Evolutionary conservation across 1,139 yeast species (phyloP), one percentile per base, ranked within the genome.

Genomic region (Yamadazyma dendronema): DNA sequence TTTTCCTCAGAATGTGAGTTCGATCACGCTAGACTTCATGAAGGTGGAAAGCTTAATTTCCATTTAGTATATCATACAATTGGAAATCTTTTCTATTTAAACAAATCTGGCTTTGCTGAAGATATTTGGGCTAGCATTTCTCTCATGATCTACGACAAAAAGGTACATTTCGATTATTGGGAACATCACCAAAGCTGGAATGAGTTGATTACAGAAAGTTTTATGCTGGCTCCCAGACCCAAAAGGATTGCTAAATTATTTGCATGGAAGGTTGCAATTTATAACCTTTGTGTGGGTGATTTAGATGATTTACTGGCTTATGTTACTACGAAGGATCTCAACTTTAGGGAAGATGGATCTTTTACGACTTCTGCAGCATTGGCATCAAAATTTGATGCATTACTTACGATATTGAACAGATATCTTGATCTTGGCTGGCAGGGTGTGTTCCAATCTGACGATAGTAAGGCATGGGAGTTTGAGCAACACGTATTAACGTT

Each of bases 71-170:
- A 53, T 4, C 40, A 42, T 2, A 53, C 55, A 22, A 49, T 70
- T 13, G 57, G 59, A 30, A 53, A 49, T 10, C 47, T 68, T 24
- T 52, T 65, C 8, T 40, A 43, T 5, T 43, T 39, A 15, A 61
- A 59, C 2, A 61, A 61, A 30, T 57, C 46, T 39, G 67, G 65
- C 36, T 41, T 49, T 2, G 69, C 74, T 4, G 61, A 65, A 61
- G 76, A 71, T 40, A 59, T 68, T 10, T 71, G 77, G 77, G 57
- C 67, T 4, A 65, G 66, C 0, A 33, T 69, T 4, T 61, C 74
- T 0, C 46, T 71, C 9, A 49, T 71, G 11, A 48, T 57, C 4
- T 57, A 63, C 9, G 56, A 54, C 24, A 31, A 33, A 11, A 28
- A 34, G 4, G 3, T 12, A n/a, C 52, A 54, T 2, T 58, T 67